Percentiles rank a stretch among this genome's conserved stretches.
These are phyloP conservation scores for Fragaria nilgerrensis DNA, from an alignment of 306 rosid species.

Conservation along the genomic window DNA sequence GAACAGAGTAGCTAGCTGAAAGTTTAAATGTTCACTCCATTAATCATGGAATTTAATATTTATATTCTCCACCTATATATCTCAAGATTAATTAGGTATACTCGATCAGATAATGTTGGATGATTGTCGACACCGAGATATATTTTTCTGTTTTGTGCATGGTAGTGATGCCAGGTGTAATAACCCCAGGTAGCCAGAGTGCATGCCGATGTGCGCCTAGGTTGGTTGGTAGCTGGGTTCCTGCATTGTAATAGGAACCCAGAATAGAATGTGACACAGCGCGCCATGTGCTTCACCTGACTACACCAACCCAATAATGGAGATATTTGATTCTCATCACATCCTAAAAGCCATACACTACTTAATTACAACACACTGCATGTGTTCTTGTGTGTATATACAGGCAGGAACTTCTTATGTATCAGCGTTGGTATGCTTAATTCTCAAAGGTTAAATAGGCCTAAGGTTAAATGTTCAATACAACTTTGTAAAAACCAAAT, in stretches of 20 bases:
- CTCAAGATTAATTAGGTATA: neutral
- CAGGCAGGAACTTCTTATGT: neutral
- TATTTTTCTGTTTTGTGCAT: neutral
- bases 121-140: neutral
- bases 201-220: constrained; percentile 14
- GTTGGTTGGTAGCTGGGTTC: neutral
- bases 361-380: neutral
- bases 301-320: constrained; percentile 16
- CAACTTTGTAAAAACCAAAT: too few species aligned
- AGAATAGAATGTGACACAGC: constrained; percentile 14
- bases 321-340: constrained; percentile 1
- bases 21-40: neutral
- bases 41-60: neutral
- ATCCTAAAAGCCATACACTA: neutral
- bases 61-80: neutral
- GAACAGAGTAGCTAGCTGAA: too few species aligned
- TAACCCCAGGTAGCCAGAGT: neutral
- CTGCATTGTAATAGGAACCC: neutral
- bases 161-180: constrained; percentile 8
- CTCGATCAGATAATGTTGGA: neutral
- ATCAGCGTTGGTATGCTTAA: too few species aligned
- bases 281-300: constrained; percentile 17
- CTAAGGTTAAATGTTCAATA: too few species aligned
- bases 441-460: too few species aligned
- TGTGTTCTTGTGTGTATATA: neutral